Base-by-base conservation (phyloP, 768 basidiomycete species). In the Lyophyllum atratum region DNA sequence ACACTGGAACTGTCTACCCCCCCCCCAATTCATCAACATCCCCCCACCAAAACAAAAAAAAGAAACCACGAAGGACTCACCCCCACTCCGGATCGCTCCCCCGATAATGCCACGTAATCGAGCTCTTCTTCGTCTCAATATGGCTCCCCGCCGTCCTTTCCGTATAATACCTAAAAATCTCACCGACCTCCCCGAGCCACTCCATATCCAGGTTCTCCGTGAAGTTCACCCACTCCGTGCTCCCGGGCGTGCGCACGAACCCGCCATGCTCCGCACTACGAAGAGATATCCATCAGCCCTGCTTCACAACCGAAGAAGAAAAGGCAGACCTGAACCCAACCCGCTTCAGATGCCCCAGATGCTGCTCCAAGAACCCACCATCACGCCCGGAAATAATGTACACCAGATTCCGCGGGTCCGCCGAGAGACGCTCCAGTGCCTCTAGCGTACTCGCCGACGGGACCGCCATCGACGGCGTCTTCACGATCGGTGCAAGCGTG, bases 321-420 rank as follows among this genome's bases (percentile, higher is more conserved):
- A 22, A 21, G 4, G 17, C 14, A 47, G 17, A 61, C 60, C 60
- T 90, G 81, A 98, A 90, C 12, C 96, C 96, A 7, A 99, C 79
- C 47, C 82, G 79, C 62, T 74, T 73, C 56, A 99, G 77, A 71
- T 93, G 89, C 1, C 95, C 96, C 21, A 98, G 82, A 67, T 98
- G 94, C 64, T 89, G 82, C 68, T 94, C 92, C 15, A 99, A 79
- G 83, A 99, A 99, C 50, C 76, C 90, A 49, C 89, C 87, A 69
- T 98, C 96, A 26, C 96, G 92, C 1, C 96, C 96, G 0, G 95
- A 97, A 70, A 99, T 97, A 72, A 99, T 94, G 76, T 94, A 98
- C 52, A 98, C 95, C 42, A 97, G 63, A 72, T 99, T 99, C 66
- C 79, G 80, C 22, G 95, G 92, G 71, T 98, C 95, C 15, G 77